Evolutionary conservation across 371 early-diverging fungal species (phyloP), one percentile per base, ranked within the genome.

Genomic region (Lichtheimia ramosa): DNA sequence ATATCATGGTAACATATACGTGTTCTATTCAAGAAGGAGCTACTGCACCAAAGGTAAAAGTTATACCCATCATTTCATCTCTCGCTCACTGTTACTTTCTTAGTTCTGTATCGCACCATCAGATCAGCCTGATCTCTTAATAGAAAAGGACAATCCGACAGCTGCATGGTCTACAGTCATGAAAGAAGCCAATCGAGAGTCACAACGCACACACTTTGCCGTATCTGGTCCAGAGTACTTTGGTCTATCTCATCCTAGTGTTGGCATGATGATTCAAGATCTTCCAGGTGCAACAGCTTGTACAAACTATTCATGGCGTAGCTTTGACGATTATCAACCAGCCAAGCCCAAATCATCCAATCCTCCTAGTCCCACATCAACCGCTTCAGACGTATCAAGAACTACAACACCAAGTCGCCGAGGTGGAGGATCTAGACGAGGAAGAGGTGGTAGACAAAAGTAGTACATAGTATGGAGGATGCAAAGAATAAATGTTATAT

Each of bases 211-310:
- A 84, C 24, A 88, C 88, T 64, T 88, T 88, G 54, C 91, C 6
- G 91, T 89, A 2, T 91, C 91, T 0, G 96, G 96, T 2, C 94
- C 95, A 2, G 96, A 96, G 56, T 93, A 89, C 61, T 95, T 89
- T 81, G 96, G 95, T 0, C 86, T 95, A 59, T 84, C 94, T 27
- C 89, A 92, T 52, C 90, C 94, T 1, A 91, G 90, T 4, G 89
- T 96, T 55, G 84, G 87, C 27, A 91, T 87, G 67, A 84, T 93
- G 83, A 92, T 96, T 28, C 95, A 96, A 72, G 93, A 92, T 42
- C 68, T 95, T 27, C 92, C 92, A 0, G 79, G 83, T 43, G 89
- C 89, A 0, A 76, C 84, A 6, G 73, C 81, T 59, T 94, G 93
- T 67, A 67, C 74, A 27, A 74, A 86, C 46, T 96, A 93, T 61